A percentile compares a stretch with the other conserved stretches of the same genome.
phyloP scores from a whole-genome alignment of 2,329 filamentous ascomycete species.

The Botrytis paeoniae region DNA sequence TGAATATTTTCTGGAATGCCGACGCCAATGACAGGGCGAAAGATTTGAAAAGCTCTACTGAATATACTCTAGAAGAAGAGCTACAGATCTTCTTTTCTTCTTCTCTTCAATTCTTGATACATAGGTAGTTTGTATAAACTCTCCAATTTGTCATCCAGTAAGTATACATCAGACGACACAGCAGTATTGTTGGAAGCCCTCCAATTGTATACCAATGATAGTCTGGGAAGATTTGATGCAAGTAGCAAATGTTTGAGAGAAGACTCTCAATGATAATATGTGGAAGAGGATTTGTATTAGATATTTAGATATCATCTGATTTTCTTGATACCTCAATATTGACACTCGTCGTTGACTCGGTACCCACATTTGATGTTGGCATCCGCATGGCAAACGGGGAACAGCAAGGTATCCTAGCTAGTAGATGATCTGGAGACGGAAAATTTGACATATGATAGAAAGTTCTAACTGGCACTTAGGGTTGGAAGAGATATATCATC shows the following conservation, averaged over 20 bases:
- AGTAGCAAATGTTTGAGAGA: background rate
- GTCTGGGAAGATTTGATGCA: background rate
- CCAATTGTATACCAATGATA: background rate
- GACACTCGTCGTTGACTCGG: constrained; percentile 12
- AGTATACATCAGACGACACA: background rate
- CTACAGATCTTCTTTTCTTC: background rate
- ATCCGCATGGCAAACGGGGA: constrained; percentile 4
- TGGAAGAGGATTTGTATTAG: background rate
- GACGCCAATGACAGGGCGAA: background rate
- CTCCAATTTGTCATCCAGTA: background rate
- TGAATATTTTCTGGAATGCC: background rate
- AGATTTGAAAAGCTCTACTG: background rate
- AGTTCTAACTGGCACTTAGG: background rate
- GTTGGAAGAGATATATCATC: background rate
- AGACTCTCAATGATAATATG: background rate
- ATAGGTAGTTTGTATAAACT: too few relatives aligned
- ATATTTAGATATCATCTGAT: background rate
- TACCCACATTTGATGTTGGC: background rate
- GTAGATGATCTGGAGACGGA: background rate
- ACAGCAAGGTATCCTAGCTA: constrained; percentile 8
- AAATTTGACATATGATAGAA: background rate
- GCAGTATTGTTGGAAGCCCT: background rate
- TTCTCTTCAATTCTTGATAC: background rate
- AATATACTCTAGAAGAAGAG: background rate
- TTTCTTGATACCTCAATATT: background rate